phyloP scores from a whole-genome alignment of 257 asterid species.

The Misopates orontium region DNA sequence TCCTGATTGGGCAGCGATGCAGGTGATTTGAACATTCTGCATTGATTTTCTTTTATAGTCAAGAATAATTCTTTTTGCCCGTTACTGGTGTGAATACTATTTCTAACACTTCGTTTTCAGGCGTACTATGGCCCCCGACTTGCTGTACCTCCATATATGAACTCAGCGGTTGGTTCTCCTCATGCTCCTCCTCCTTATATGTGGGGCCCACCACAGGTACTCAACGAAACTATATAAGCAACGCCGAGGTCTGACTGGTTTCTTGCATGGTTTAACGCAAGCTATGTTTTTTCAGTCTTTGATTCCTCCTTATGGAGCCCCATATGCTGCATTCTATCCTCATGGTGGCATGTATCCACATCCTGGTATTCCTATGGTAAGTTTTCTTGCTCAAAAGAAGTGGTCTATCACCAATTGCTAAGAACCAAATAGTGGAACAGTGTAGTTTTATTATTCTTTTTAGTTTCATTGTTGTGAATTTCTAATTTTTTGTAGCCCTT shows the following conservation, averaged over 20 bases:
- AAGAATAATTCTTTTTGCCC: too few species aligned
- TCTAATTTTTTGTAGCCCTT: too few species aligned
- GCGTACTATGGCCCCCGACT: constrained; percentile 92
- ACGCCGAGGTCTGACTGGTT: background rate
- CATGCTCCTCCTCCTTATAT: constrained; percentile 82
- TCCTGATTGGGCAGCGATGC: constrained; percentile 98
- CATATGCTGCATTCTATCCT: constrained; percentile 84
- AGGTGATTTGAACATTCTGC: constrained; percentile 45
- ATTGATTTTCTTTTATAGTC: background rate
- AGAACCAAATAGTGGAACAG: too few species aligned
- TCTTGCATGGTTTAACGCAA: background rate
- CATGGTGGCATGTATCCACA: constrained; percentile 87
- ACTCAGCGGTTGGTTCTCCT: constrained; percentile 76
- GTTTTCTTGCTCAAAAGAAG: too few species aligned
- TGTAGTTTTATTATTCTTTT: too few species aligned
- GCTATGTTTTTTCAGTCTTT: constrained; percentile 55
- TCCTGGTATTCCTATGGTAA: constrained; percentile 86
- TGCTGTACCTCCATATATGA: constrained; percentile 87
- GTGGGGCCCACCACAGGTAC: constrained; percentile 99
- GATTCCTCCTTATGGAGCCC: constrained; percentile 89
- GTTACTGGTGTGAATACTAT: too few species aligned
- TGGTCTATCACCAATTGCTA: too few species aligned
- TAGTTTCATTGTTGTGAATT: too few species aligned
- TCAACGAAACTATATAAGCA: background rate
- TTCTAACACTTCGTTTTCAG: constrained; percentile 36